These are phyloP conservation scores for Talaromyces islandicus DNA, from an alignment of 2,329 filamentous ascomycete species.

Conservation along the genomic window DNA sequence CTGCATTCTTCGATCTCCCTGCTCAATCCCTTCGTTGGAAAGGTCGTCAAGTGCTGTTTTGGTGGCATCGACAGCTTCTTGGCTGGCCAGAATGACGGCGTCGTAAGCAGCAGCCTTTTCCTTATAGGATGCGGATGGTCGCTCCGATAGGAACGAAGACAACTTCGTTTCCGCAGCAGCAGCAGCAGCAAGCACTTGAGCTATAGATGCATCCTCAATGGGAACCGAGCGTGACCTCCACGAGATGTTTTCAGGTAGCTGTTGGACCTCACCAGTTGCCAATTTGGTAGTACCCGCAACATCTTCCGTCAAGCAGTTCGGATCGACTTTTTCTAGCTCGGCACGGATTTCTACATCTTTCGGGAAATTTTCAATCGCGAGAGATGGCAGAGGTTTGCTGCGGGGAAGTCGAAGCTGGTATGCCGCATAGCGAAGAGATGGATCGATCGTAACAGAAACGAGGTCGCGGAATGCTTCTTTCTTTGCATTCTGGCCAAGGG, in stretches of 20 bases:
- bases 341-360: conserved; percentile 54
- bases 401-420: conserved; percentile 86
- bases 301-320: conserved; percentile 59
- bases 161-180: conserved; percentile 49
- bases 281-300: conserved; percentile 43
- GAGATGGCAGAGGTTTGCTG: conserved; percentile 71
- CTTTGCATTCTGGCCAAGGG: conserved; percentile 58
- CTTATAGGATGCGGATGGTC: conserved; percentile 32
- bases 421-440: conserved; percentile 87
- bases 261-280: conserved; percentile 37
- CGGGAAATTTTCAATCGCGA: conserved; percentile 75
- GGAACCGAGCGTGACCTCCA: conserved; percentile 84
- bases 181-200: conserved; percentile 71
- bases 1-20: conserved; percentile 83
- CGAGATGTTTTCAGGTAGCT: conserved; percentile 66
- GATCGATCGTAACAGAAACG: conserved; percentile 78
- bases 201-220: conserved; percentile 89
- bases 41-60: conserved; percentile 91
- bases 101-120: conserved; percentile 86
- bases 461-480: conserved; percentile 82
- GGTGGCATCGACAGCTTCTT: conserved; percentile 89
- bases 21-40: conserved; percentile 72
- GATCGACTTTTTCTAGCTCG: conserved; percentile 65
- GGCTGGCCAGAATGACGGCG: conserved; percentile 78
- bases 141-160: conserved; percentile 40